phyloP scores from a whole-genome alignment of 139 green algal genomes.

The Tetradesmus obliquus region DNA sequence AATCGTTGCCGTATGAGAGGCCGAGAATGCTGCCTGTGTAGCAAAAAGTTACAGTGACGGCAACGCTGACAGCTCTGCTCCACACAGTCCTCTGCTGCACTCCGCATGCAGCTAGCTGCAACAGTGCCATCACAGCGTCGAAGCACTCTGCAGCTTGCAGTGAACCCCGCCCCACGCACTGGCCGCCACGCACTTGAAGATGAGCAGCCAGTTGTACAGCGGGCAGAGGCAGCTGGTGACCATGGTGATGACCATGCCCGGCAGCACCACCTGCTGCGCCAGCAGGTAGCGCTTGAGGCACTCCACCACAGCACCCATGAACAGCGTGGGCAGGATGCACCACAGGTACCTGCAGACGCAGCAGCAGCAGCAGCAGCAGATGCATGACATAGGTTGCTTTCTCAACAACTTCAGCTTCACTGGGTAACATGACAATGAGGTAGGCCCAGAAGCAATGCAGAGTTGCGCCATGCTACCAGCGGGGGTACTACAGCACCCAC shows the following conservation, averaged over 20 bases:
- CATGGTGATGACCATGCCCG: constrained; percentile 49
- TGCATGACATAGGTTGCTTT: neutral
- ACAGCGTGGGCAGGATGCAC: constrained; percentile 50
- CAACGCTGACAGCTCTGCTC: neutral
- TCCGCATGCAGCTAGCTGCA: too few relatives aligned
- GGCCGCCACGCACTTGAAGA: constrained; percentile 53
- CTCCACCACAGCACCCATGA: constrained; percentile 48
- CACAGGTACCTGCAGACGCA: constrained; percentile 8
- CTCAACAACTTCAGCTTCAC: neutral
- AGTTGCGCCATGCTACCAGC: neutral
- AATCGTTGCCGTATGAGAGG: neutral
- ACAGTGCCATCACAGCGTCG: too few relatives aligned
- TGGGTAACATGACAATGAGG: constrained; percentile 12
- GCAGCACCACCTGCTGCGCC: constrained; percentile 69
- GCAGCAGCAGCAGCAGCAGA: neutral
- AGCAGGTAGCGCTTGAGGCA: constrained; percentile 50
- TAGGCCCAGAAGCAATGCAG: neutral
- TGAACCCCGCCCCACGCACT: neutral
- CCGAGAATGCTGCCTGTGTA: neutral
- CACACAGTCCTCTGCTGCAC: neutral
- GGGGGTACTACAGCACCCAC: neutral
- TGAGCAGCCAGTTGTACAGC: constrained; percentile 60
- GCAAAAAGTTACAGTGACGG: neutral
- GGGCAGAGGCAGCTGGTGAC: constrained; percentile 43
- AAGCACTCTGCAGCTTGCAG: too few relatives aligned